A percentile compares a stretch with the other conserved stretches of the same genome.
phyloP scores from a whole-genome alignment of 148 eudicot genomes.

The Chenopodium suecicum region DNA sequence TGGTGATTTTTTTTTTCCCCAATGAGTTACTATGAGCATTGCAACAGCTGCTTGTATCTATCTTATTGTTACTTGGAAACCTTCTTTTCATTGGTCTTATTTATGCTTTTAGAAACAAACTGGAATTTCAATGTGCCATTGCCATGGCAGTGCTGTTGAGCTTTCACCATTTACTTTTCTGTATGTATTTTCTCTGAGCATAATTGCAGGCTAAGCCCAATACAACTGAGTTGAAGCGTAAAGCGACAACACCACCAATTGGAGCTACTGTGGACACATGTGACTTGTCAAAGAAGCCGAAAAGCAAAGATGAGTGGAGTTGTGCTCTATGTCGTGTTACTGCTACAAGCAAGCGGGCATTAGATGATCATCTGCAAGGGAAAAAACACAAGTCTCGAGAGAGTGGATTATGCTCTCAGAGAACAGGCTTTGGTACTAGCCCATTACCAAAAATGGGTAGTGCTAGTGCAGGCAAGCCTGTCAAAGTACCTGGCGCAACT shows the following conservation, averaged over 20 bases:
- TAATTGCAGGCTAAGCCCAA: constrained; percentile 54
- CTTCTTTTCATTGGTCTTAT: background rate
- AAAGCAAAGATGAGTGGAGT: constrained; percentile 44
- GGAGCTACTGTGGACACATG: constrained; percentile 25
- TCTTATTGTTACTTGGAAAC: background rate
- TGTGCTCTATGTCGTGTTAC: constrained; percentile 59
- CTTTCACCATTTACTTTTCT: constrained; percentile 20
- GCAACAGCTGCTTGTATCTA: background rate
- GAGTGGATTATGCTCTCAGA: constrained; percentile 31
- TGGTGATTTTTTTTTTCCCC: background rate
- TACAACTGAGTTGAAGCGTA: constrained; percentile 48
- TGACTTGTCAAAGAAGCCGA: constrained; percentile 34
- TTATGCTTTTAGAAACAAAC: background rate
- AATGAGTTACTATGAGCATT: background rate
- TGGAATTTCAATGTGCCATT: background rate
- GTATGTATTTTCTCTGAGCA: constrained; percentile 23
- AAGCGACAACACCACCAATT: constrained; percentile 35
- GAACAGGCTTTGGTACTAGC: constrained; percentile 37
- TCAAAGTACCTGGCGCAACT: background rate
- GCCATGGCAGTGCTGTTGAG: constrained; percentile 7
- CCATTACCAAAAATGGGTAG: constrained; percentile 30
- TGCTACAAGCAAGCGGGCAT: constrained; percentile 45
- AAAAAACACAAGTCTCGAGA: constrained; percentile 61
- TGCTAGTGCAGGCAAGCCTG: constrained; percentile 9
- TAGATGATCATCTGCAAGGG: constrained; percentile 58